Percentiles rank a stretch among this genome's conserved stretches.
phyloP scores from a whole-genome alignment of 2,329 filamentous ascomycete genomes.

The Aquanectria penicillioides region DNA sequence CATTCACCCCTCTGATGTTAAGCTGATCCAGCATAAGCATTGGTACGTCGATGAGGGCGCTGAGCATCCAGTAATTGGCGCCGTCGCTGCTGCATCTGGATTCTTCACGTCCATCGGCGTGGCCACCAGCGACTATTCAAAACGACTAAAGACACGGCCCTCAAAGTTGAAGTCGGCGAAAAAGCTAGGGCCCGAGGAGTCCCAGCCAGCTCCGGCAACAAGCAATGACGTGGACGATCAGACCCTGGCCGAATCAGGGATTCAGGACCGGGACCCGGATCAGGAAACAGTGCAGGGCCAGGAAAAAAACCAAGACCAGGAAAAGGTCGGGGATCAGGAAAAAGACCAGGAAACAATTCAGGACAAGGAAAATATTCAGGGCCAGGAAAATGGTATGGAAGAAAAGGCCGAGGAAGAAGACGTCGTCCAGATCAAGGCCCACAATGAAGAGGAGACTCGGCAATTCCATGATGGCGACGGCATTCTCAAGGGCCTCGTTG shows the following conservation, averaged over 20 bases:
- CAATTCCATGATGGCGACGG: too few species aligned
- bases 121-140: constrained; percentile 31
- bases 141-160: constrained; percentile 24
- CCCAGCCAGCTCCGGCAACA: neutral
- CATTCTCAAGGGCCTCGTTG: neutral
- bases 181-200: neutral
- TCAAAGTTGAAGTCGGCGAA: neutral
- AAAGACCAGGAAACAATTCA: too few species aligned
- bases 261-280: neutral
- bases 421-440: too few species aligned
- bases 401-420: too few species aligned
- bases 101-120: constrained; percentile 68
- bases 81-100: constrained; percentile 70
- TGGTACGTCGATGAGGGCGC: constrained; percentile 74
- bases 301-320: neutral
- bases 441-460: too few species aligned
- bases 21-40: constrained; percentile 57
- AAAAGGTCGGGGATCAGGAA: too few species aligned
- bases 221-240: constrained; percentile 2
- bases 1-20: constrained; percentile 66
- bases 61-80: constrained; percentile 71
- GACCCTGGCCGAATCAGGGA: constrained; percentile 12
- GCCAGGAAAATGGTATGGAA: too few species aligned
- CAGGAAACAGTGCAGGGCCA: neutral
- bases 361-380: too few species aligned